Evolutionary conservation across 2,329 filamentous ascomycete species (phyloP).

Genomic region (Diaporthe ilicicola): DNA sequence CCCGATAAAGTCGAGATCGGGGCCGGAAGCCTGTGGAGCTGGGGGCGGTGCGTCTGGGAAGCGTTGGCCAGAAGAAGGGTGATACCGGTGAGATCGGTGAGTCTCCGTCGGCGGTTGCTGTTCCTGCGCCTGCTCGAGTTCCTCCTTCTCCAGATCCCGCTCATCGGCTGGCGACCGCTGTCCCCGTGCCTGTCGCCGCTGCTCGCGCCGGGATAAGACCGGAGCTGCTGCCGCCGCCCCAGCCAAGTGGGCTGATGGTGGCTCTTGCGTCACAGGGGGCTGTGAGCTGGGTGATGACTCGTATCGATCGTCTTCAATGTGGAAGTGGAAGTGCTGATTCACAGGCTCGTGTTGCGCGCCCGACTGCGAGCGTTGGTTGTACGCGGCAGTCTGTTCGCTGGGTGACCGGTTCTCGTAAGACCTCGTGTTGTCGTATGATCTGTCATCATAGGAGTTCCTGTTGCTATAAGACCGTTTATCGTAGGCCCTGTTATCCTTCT

Average conservation of each 20-base stretch:
- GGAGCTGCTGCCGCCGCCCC: neutral
- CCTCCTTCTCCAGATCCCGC: constrained; percentile 27
- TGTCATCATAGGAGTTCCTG: constrained; percentile 28
- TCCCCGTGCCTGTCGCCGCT: constrained; percentile 10
- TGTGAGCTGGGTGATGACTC: neutral
- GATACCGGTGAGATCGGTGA: constrained; percentile 25
- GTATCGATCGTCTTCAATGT: constrained; percentile 1
- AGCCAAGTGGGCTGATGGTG: neutral
- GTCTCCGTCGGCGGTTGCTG: neutral
- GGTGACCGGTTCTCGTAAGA: constrained; percentile 18
- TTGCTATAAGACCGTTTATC: constrained; percentile 26
- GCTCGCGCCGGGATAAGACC: constrained; percentile 20
- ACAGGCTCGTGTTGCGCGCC: constrained; percentile 2
- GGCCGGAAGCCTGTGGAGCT: neutral
- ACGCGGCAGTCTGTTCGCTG: neutral
- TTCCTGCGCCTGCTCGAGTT: constrained; percentile 27
- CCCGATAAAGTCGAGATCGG: constrained; percentile 30
- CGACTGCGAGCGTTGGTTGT: constrained; percentile 4
- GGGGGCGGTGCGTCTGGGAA: constrained; percentile 23
- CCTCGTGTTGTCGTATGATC: constrained; percentile 29
- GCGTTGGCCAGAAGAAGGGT: constrained; percentile 28
- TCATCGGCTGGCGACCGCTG: neutral
- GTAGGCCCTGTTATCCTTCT: constrained; percentile 29
- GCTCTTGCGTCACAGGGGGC: neutral
- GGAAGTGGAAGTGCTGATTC: constrained; percentile 27